Conservation (phyloP, 805 yeast species). For the Yamadazyma sp. region DNA sequence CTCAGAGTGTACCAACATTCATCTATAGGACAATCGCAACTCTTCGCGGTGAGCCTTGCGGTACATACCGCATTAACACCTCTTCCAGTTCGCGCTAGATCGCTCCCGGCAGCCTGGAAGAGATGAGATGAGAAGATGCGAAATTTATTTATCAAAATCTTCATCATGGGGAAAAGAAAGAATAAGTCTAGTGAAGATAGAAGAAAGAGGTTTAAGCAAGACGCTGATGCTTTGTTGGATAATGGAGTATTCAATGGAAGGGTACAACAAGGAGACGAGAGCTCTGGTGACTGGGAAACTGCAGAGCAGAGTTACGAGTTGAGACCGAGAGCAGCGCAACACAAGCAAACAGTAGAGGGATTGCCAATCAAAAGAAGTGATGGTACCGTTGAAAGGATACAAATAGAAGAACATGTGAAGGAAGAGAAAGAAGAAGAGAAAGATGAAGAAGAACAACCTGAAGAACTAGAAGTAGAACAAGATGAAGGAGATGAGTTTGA, state of each 20-base stretch:
- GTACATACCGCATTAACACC: too few relatives aligned
- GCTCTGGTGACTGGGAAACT: slow-evolving; percentile 56
- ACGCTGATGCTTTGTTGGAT: slow-evolving; percentile 41
- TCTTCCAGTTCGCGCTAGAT: too few relatives aligned
- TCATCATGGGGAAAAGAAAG: slow-evolving; percentile 36
- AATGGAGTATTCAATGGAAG: slow-evolving; percentile 10
- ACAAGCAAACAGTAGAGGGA: slow-evolving; percentile 55
- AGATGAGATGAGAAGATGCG: slow-evolving; percentile 7
- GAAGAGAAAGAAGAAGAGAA: slow-evolving; percentile 16
- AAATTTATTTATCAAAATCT: slow-evolving; percentile 1
- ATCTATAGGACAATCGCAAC: too few relatives aligned
- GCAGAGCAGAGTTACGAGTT: slow-evolving; percentile 79
- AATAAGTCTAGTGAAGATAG: slow-evolving; percentile 24
- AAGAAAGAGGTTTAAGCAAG: slow-evolving; percentile 39
- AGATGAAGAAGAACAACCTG: slow-evolving; percentile 29
- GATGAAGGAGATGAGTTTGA: slow-evolving; percentile 37
- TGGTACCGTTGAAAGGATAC: slow-evolving; percentile 72
- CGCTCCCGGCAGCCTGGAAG: slow-evolving; percentile 1
- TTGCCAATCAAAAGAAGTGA: slow-evolving; percentile 75
- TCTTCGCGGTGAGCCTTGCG: too few relatives aligned
- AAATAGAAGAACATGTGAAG: slow-evolving; percentile 32
- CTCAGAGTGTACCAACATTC: too few relatives aligned
- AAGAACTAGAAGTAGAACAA: slow-evolving; percentile 17
- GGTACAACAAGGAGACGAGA: slow-evolving; percentile 36
- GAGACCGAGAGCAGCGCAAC: slow-evolving; percentile 55